Percentiles rank a stretch among this genome's conserved stretches.
Evolutionary conservation across 2,329 filamentous ascomycete genomes (phyloP).

Genomic region (Scleromitrula shiraiana): DNA sequence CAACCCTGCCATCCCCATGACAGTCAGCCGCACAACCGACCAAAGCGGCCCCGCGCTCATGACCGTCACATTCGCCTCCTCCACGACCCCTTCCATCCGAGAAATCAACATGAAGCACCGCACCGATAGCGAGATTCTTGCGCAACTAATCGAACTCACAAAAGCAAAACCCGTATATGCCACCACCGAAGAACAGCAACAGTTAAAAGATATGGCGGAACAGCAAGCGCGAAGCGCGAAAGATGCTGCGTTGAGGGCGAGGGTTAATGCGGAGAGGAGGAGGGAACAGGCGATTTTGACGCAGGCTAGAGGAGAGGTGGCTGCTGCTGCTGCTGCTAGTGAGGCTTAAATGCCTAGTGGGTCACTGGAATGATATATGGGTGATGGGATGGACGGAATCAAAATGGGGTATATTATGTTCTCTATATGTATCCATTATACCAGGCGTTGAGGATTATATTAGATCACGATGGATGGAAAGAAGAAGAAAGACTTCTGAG

Average conservation of each 20-base stretch:
- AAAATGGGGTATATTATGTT: conserved; percentile 4
- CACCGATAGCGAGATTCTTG: conserved; percentile 53
- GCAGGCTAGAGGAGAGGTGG: conserved; percentile 38
- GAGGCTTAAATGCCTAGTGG: conserved; percentile 1
- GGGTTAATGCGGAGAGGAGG: conserved; percentile 48
- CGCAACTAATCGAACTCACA: conserved; percentile 53
- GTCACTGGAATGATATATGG: not conserved
- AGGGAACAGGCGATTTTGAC: conserved; percentile 52
- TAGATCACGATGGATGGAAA: too few species aligned
- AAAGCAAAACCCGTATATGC: conserved; percentile 49
- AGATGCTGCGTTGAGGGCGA: conserved; percentile 47
- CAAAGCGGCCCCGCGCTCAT: conserved; percentile 50
- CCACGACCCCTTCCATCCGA: conserved; percentile 27
- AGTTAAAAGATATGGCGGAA: conserved; percentile 51
- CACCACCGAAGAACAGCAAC: conserved; percentile 49
- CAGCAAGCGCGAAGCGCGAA: conserved; percentile 41
- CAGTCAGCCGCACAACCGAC: conserved; percentile 60
- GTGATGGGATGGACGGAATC: not conserved
- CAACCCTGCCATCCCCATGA: conserved; percentile 80
- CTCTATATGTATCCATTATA: conserved; percentile 11
- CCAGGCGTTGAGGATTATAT: conserved; percentile 17
- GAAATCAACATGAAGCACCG: conserved; percentile 56
- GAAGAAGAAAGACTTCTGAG: too few species aligned
- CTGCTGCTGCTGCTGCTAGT: not conserved
- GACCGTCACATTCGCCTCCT: conserved; percentile 51